Base-by-base conservation (phyloP, 257 asterid genomes). In the Scutellaria minor region DNA sequence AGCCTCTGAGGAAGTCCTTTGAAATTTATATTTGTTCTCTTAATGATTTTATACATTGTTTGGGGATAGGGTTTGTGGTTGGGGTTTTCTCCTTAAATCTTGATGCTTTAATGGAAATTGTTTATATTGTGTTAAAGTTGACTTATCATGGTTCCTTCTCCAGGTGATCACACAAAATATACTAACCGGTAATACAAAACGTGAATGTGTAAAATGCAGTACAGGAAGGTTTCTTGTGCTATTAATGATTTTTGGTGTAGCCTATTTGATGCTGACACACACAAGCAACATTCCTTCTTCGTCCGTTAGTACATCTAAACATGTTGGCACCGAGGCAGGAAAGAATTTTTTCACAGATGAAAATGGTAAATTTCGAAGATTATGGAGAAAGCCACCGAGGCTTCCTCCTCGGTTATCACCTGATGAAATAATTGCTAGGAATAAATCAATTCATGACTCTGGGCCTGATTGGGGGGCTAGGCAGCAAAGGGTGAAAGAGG, bases 321-420 rank as follows among this genome's bases (percentile, higher is more conserved):
- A 73, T 74, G 46, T 73, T 40, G 84, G 83, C 58, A 83, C 90
- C 0, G 86, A 79, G 80, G 87, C 72, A 83, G 86, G 84, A 44
- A 79, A 74, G 5, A 81, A 70, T 53, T 79, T 78, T 80, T 75
- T 68, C 66, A 77, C 81, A 0, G 85, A 88, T 73, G 83, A 76
- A 70, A 83, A 73, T 27, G 86, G 87, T 56, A 81, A 72, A 61
- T 82, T 94, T 73, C 58, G 85, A 75, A 85, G 52, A 78, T 80
- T 91, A 66, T 87, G 91, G 98, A 90, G 91, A 78, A 91, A 85
- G 79, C 89, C 88, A 14, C 97, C 96, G 0, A 86, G 91, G 81
- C 96, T 91, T 77, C 96, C 97, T 68, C 97, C 99, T 62, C 83
- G 85, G 18, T 77, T 95, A 68, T 82, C 98, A 0, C 99, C 98